Evolutionary conservation across 352 stramenopile species (phyloP).

Genomic region (Phytopythium vexans): DNA sequence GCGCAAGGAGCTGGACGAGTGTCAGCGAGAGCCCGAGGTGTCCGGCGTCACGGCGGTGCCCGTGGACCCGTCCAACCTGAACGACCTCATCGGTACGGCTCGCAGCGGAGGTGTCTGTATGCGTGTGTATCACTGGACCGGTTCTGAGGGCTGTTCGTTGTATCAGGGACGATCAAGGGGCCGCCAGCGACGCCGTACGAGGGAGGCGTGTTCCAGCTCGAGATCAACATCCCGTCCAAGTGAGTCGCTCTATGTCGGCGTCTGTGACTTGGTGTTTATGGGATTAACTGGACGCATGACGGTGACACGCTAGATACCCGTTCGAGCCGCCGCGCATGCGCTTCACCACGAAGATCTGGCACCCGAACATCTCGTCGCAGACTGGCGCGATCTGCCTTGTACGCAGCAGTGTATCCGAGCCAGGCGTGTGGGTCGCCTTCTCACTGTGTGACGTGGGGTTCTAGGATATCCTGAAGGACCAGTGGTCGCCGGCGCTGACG

Average conservation of each 20-base stretch:
- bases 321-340: constrained; percentile 95
- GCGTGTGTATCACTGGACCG: background rate
- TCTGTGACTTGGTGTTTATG: background rate
- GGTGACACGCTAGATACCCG: constrained; percentile 56
- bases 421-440: background rate
- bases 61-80: constrained; percentile 24
- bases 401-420: background rate
- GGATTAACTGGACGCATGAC: no score
- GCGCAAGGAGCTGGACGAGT: constrained; percentile 88
- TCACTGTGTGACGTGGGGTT: background rate
- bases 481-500: constrained; percentile 94
- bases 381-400: constrained; percentile 96
- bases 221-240: constrained; percentile 93
- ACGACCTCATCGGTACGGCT: constrained; percentile 21
- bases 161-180: constrained; percentile 58
- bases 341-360: constrained; percentile 95
- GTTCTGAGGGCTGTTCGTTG: background rate
- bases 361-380: constrained; percentile 97
- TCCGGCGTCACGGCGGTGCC: constrained; percentile 72
- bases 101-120: background rate
- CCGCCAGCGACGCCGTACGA: constrained; percentile 86
- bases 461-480: constrained; percentile 97
- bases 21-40: constrained; percentile 75
- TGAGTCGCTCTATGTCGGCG: constrained; percentile 30
- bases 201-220: constrained; percentile 87